Conservation (phyloP, 768 basidiomycete species). For the Pleurotus giganteus region DNA sequence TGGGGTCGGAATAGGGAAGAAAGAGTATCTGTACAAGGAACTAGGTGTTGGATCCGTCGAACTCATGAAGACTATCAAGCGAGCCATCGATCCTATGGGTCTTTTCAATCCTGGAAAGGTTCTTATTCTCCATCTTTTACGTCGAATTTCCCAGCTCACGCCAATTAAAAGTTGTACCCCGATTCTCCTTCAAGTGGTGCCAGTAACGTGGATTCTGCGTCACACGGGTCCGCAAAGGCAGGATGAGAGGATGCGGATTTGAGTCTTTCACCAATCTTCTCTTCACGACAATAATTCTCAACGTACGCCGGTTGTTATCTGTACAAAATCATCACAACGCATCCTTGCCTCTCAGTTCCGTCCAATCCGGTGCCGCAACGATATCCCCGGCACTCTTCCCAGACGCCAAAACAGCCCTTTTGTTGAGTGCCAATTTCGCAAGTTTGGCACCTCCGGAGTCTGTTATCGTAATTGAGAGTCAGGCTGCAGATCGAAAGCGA, state of each 20-base stretch:
- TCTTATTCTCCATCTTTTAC: not conserved
- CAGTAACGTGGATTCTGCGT: not conserved
- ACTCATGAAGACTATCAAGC: conserved; percentile 82
- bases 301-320: too few relatives aligned
- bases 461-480: conserved; percentile 9
- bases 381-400: conserved; percentile 27
- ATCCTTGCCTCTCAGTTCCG: conserved; percentile 24
- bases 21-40: conserved; percentile 76
- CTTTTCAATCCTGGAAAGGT: conserved; percentile 88
- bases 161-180: not conserved
- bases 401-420: conserved; percentile 23
- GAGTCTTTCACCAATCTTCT: too few relatives aligned
- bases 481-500: not conserved
- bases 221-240: not conserved
- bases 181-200: not conserved
- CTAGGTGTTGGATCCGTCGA: conserved; percentile 80
- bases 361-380: conserved; percentile 32
- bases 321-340: too few relatives aligned
- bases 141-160: too few relatives aligned
- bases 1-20: conserved; percentile 86
- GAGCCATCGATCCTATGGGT: conserved; percentile 67
- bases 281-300: too few relatives aligned
- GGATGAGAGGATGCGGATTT: too few relatives aligned
- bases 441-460: conserved; percentile 27
- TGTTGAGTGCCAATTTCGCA: conserved; percentile 26